Percentiles rank a stretch among this genome's conserved stretches.
phyloP scores from a whole-genome alignment of 805 yeast species.

The Debaryomyces castellii region DNA sequence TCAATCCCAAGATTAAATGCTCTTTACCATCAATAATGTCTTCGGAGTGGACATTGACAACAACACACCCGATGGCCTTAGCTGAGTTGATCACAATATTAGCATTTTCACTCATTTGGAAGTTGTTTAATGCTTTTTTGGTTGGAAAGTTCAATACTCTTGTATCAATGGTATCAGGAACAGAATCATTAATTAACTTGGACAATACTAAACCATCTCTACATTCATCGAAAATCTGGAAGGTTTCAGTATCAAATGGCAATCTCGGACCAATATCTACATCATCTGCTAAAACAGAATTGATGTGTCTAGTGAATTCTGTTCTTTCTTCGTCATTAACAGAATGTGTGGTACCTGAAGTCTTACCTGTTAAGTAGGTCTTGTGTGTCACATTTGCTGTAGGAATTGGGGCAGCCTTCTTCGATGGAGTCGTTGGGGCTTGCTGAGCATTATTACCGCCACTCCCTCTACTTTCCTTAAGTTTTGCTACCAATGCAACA shows the following conservation, averaged over 20 bases:
- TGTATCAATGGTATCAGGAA: conserved; percentile 97
- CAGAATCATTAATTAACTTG: conserved; percentile 93
- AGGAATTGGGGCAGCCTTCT: conserved; percentile 36
- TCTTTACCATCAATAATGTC: conserved; percentile 94
- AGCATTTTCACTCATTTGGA: conserved; percentile 95
- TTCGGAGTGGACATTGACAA: conserved; percentile 95
- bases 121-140: conserved; percentile 81
- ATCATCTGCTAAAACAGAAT: conserved; percentile 88
- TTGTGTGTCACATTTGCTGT: conserved; percentile 53
- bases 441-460: conserved; percentile 1
- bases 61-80: conserved; percentile 97
- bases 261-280: conserved; percentile 76
- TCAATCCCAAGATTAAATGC: conserved; percentile 84
- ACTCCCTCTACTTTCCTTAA: conserved; percentile 50
- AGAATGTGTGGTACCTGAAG: conserved; percentile 93
- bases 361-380: conserved; percentile 79
- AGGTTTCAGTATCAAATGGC: conserved; percentile 90
- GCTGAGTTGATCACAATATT: conserved; percentile 98
- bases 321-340: conserved; percentile 95
- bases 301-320: conserved; percentile 95
- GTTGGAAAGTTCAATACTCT: conserved; percentile 92
- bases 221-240: conserved; percentile 96
- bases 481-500: conserved; percentile 78
- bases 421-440: conserved; percentile 21
- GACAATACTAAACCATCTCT: conserved; percentile 92